These are phyloP conservation scores for Microdochium nivale DNA, from an alignment of 2,329 filamentous ascomycete genomes.

Conservation along the genomic window DNA sequence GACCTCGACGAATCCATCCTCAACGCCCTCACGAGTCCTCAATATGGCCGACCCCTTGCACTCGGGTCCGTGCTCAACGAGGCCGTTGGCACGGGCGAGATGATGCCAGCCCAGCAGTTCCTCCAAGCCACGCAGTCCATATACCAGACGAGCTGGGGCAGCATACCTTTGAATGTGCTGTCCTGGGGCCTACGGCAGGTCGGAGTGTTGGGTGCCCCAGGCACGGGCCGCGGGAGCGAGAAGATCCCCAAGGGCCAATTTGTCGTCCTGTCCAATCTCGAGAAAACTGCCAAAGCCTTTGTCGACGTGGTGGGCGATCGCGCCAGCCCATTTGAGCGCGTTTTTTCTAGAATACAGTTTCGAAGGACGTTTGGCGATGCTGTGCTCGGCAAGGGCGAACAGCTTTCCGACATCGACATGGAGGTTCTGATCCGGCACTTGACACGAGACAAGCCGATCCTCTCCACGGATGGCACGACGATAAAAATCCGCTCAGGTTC, in stretches of 20 bases:
- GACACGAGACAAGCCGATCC: conserved; percentile 53
- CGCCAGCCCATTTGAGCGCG: conserved; percentile 51
- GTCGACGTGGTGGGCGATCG: conserved; percentile 30
- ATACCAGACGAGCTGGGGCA: conserved; percentile 61
- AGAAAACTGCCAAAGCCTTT: conserved; percentile 49
- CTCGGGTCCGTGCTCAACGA: conserved; percentile 72
- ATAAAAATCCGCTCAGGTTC: conserved; percentile 57
- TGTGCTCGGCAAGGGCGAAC: conserved; percentile 34
- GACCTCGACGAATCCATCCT: conserved; percentile 55
- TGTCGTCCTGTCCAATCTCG: conserved; percentile 56
- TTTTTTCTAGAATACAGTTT: conserved; percentile 61
- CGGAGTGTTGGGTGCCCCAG: conserved; percentile 40
- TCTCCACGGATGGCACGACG: conserved; percentile 55
- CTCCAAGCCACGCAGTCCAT: conserved; percentile 57
- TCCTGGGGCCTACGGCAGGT: conserved; percentile 68
- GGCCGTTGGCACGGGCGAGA: conserved; percentile 56
- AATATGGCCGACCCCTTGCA: conserved; percentile 74
- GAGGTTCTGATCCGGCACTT: conserved; percentile 64
- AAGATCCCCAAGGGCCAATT: conserved; percentile 52
- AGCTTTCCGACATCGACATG: conserved; percentile 55
- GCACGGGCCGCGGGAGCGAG: conserved; percentile 25
- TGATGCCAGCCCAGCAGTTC: conserved; percentile 67
- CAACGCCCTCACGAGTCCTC: conserved; percentile 62
- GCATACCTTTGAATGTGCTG: conserved; percentile 60
- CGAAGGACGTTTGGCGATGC: conserved; percentile 44